Conservation (phyloP, 805 yeast genomes). For the Lachancea fermentati region DNA sequence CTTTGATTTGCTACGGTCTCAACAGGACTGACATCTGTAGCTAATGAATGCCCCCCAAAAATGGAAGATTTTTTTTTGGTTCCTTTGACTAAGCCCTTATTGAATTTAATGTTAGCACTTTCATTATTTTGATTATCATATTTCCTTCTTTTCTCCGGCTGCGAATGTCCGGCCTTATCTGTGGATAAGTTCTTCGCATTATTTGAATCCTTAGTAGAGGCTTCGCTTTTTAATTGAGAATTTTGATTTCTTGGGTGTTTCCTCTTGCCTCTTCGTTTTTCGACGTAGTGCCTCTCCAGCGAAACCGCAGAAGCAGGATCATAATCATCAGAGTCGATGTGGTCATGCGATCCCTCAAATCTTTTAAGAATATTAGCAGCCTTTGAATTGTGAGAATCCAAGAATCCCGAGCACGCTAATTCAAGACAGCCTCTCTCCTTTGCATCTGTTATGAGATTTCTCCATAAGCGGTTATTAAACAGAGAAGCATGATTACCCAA, state of each 20-base stretch:
- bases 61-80: conserved; percentile 30
- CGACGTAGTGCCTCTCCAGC: neutral
- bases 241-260: neutral
- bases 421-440: conserved; percentile 36
- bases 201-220: too few relatives aligned
- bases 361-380: conserved; percentile 16
- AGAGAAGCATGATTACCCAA: conserved; percentile 74
- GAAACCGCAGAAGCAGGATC: conserved; percentile 6
- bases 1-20: conserved; percentile 6
- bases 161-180: too few relatives aligned
- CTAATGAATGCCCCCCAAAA: conserved; percentile 23
- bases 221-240: neutral
- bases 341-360: conserved; percentile 11
- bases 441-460: conserved; percentile 61
- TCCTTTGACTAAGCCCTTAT: conserved; percentile 13
- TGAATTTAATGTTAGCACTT: neutral
- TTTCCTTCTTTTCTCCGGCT: conserved; percentile 2
- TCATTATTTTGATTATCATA: conserved; percentile 2
- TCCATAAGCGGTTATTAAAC: conserved; percentile 66
- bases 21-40: too few relatives aligned
- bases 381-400: conserved; percentile 14
- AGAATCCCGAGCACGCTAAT: conserved; percentile 27
- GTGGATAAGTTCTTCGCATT: too few relatives aligned
- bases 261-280: conserved; percentile 5
- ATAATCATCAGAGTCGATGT: conserved; percentile 8